Base-by-base conservation (phyloP, 2,329 filamentous ascomycete genomes). In the Pseudocercospora musae region DNA sequence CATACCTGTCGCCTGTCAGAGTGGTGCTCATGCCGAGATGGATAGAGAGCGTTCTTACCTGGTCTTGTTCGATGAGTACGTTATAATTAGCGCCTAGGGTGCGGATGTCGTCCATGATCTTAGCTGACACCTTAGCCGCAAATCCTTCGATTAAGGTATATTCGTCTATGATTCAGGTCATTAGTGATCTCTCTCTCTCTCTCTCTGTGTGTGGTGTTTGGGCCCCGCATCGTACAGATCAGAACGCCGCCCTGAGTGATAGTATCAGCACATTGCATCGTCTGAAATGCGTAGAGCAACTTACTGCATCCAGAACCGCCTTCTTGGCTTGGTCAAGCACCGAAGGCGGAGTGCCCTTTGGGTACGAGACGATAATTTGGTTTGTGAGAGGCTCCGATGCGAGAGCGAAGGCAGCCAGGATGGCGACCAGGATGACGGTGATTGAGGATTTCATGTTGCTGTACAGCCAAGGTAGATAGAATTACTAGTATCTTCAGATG, bases 301-400 rank as follows among this genome's bases (percentile, higher is more conserved):
- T 49, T 18, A 83, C 66, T 9, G 63, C 60, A 11, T 66, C 58
- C 21, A 57, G 11, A 8, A 52, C 52, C 7, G 62, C 62, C 10
- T 63, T 58, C 18, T 58, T 31, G 13, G 91, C 92, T 60, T 89
- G 77, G 21, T 87, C 79, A 31, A 96, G 76, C 37, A 96, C 79
- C 37, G 81, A 82, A 66, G 89, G 80, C 20, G 91, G 88, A 70
- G 87, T 89, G 53, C 85, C 82, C 57, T 87, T 80, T 23, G 89
- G 86, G 73, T 92, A 96, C 72, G 85, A 91, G 71, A 97, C 82
- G 70, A 97, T 87, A 66, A 96, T 86, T 37, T 86, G 85, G 76
- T 91, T 91, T 9, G 52, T 91, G 9, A 60, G 62, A 56, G 65
- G 53, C 11, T 64, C 52, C 2, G 58, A 63, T 15, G 69, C 64